Percentiles rank a stretch among this genome's conserved stretches.
Conservation (phyloP, 371 early-diverging fungal species). For the Mortierella polycephala region DNA sequence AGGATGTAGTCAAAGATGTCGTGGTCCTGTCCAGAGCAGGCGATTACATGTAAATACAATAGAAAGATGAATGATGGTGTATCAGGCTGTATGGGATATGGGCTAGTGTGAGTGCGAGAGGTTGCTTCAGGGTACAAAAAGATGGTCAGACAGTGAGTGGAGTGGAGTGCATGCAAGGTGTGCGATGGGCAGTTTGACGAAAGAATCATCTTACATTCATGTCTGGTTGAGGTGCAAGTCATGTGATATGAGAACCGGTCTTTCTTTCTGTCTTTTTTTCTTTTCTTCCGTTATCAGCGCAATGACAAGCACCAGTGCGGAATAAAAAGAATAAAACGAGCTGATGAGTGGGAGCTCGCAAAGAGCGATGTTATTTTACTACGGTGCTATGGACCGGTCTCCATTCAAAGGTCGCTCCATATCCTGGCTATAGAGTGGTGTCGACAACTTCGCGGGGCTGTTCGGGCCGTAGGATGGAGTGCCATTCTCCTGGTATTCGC, state of each 20-base stretch:
- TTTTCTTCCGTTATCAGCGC: background rate
- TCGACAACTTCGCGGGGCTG: constrained; percentile 54
- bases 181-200: too few species aligned
- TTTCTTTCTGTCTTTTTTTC: background rate
- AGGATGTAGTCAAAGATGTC: constrained; percentile 1
- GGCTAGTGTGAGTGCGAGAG: too few species aligned
- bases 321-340: constrained; percentile 1
- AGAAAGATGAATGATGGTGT: too few species aligned
- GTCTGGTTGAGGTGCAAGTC: too few species aligned
- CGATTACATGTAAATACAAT: constrained; percentile 11
- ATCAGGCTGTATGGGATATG: too few species aligned
- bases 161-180: too few species aligned
- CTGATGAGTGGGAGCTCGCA: background rate
- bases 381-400: constrained; percentile 21
- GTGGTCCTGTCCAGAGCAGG: background rate
- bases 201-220: too few species aligned
- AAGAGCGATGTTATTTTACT: background rate
- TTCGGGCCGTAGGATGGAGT: constrained; percentile 46
- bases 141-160: too few species aligned
- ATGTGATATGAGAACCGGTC: background rate
- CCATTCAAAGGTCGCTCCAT: constrained; percentile 38
- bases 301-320: too few species aligned
- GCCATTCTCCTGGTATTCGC: constrained; percentile 52
- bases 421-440: constrained; percentile 42
- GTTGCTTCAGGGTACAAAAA: too few species aligned